These are phyloP conservation scores for Penicillium sp. DNA, from an alignment of 2,329 filamentous ascomycete species.

Conservation along the genomic window DNA sequence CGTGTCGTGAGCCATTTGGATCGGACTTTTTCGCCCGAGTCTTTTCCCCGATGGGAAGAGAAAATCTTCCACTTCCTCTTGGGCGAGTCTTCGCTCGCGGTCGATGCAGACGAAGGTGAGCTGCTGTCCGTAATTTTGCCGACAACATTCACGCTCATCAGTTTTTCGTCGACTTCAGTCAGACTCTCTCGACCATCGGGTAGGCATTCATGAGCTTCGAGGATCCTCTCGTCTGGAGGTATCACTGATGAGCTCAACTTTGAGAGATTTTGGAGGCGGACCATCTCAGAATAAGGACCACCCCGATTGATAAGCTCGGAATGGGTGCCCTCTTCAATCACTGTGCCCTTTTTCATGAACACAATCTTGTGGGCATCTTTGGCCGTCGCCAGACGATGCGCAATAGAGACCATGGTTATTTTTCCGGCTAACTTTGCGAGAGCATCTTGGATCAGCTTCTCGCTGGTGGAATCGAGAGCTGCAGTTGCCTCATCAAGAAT, in stretches of 20 bases:
- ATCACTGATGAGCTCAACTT: constrained; percentile 19
- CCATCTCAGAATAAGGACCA: constrained; percentile 46
- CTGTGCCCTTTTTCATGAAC: constrained; percentile 29
- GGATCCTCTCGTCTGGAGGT: constrained; percentile 13
- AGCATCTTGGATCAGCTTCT: constrained; percentile 31
- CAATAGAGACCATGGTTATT: constrained; percentile 33
- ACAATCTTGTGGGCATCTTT: constrained; percentile 36
- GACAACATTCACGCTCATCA: constrained; percentile 15
- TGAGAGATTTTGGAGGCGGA: constrained; percentile 41
- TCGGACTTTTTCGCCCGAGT: constrained; percentile 10
- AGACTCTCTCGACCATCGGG: constrained; percentile 6
- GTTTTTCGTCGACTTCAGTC: constrained; percentile 16
- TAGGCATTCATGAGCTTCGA: constrained; percentile 9
- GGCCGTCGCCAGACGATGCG: constrained; percentile 33
- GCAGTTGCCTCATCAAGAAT: constrained; percentile 36
- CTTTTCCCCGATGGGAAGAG: constrained; percentile 2
- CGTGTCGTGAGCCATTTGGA: constrained; percentile 22
- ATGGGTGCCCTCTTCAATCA: constrained; percentile 32
- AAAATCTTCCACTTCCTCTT: no score
- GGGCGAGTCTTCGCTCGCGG: no score
- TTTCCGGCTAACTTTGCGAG: constrained; percentile 24
- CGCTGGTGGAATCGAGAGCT: constrained; percentile 32
- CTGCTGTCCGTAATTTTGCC: constrained; percentile 20
- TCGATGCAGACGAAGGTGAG: constrained; percentile 5
- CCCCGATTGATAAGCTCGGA: constrained; percentile 27